These are phyloP conservation scores for Schizopora paradoxa DNA, from an alignment of 1,284 basidiomycete genomes.

Conservation along the genomic window DNA sequence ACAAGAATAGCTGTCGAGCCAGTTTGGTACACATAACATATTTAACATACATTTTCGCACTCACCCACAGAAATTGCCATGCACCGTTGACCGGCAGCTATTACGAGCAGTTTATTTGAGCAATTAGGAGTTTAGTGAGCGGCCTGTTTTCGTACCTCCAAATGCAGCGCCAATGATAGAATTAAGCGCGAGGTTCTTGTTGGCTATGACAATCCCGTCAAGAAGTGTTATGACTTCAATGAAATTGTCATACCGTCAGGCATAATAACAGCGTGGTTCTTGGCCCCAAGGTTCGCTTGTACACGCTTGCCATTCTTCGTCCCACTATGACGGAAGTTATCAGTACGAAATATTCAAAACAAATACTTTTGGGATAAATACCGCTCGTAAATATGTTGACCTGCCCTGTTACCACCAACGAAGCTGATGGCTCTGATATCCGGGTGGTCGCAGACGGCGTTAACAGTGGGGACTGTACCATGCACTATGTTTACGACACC, in stretches of 20 bases:
- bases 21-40: not conserved
- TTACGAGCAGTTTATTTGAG: too few species aligned
- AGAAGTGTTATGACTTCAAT: slow-evolving; percentile 1
- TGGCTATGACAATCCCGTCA: slow-evolving; percentile 49
- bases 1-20: slow-evolving; percentile 68
- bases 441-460: slow-evolving; percentile 91
- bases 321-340: slow-evolving; percentile 42
- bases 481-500: slow-evolving; percentile 90
- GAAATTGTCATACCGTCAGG: slow-evolving; percentile 67
- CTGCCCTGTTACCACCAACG: slow-evolving; percentile 93
- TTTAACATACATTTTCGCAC: slow-evolving; percentile 25
- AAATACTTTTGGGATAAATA: slow-evolving; percentile 26
- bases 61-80: slow-evolving; percentile 89
- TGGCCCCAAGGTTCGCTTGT: slow-evolving; percentile 93
- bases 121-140: slow-evolving; percentile 40
- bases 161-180: slow-evolving; percentile 94
- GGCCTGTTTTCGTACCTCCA: slow-evolving; percentile 54
- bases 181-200: slow-evolving; percentile 91
- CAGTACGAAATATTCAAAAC: slow-evolving; percentile 9
- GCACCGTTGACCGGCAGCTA: slow-evolving; percentile 94
- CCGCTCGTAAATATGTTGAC: slow-evolving; percentile 91
- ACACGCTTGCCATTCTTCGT: slow-evolving; percentile 89
- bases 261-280: slow-evolving; percentile 95
- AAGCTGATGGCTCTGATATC: slow-evolving; percentile 93
- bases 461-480: slow-evolving; percentile 85